Evolutionary conservation across 192 early-diverging fungal species (phyloP).

Genomic region (Backusella parvicylindrica): DNA sequence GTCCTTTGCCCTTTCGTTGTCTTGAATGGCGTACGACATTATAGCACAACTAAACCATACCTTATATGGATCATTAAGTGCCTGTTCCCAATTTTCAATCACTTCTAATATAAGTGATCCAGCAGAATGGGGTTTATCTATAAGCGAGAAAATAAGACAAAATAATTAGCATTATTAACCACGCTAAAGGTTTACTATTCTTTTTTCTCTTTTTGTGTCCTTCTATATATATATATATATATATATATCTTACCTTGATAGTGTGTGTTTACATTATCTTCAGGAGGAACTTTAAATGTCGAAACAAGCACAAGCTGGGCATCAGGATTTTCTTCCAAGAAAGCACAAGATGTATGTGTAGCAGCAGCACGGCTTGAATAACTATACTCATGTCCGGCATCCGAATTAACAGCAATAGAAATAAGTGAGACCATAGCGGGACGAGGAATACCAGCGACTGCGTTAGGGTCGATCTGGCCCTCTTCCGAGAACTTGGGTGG

Average conservation of each 20-base stretch:
- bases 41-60: conserved; percentile 88
- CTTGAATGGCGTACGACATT: conserved; percentile 74
- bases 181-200: background rate
- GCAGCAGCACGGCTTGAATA: conserved; percentile 80
- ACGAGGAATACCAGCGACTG: conserved; percentile 53
- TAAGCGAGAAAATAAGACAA: conserved; percentile 8
- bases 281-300: conserved; percentile 77
- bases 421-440: conserved; percentile 83
- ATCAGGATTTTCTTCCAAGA: conserved; percentile 80
- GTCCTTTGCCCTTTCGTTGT: conserved; percentile 74
- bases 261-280: conserved; percentile 61
- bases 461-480: conserved; percentile 21
- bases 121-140: conserved; percentile 65
- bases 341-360: conserved; percentile 79
- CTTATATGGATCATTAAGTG: conserved; percentile 74
- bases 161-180: background rate
- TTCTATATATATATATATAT: background rate
- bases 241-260: conserved; percentile 39
- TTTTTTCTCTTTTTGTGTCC: background rate
- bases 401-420: conserved; percentile 64
- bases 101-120: conserved; percentile 85
- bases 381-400: conserved; percentile 47
- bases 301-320: conserved; percentile 84
- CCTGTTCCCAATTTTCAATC: conserved; percentile 72
- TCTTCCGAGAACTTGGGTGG: conserved; percentile 33